Base-by-base conservation (phyloP, 345 rosid species). In the Carallia brachiata region DNA sequence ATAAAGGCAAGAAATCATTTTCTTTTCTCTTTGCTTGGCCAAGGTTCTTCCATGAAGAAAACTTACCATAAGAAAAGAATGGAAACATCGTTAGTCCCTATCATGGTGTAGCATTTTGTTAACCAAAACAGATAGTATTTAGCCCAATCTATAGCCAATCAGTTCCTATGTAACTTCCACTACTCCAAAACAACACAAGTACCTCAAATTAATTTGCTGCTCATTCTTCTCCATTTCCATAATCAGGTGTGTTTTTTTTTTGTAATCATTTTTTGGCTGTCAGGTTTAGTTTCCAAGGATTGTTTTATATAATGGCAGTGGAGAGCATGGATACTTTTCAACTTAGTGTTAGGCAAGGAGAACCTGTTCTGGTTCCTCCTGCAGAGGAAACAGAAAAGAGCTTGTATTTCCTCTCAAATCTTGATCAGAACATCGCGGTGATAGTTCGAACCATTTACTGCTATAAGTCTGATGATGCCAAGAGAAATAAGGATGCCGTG, bases 361-460 rank as follows among this genome's bases (percentile, higher is more conserved):
- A 85, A n/a, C 89, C 95, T 1, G 71, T 73, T 66, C 75, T 89
- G 27, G 85, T 93, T 67, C 81, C 82, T 30, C 96, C 97, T 1
- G 86, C 83, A 1, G 79, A 83, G 71, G 86, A 88, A 70, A 93
- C 96, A 9, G 70, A 79, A 60, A 88, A 77, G 64, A 94, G 92
- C 63, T 72, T 84, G 5, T 86, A 88, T 61, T 93, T 89, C 79
- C 87, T 93, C 61, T 93, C 98, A 0, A 93, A 93, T 80, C 93
- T 90, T 62, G 97, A 93, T 73, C 98, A 93, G 65, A 90, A 90
- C 86, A 84, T 90, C 13, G 93, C 96, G 0, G 92, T 88, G 57
- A 83, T 85, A 50, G 87, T 93, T 31, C 89, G 90, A 0, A 93
- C 98, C 5, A 82, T 90, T n/a, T 88, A 90, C 73, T 90, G 91